Evolutionary conservation across 2,329 filamentous ascomycete genomes (phyloP).

Genomic region (Fusarium armeniacum): DNA sequence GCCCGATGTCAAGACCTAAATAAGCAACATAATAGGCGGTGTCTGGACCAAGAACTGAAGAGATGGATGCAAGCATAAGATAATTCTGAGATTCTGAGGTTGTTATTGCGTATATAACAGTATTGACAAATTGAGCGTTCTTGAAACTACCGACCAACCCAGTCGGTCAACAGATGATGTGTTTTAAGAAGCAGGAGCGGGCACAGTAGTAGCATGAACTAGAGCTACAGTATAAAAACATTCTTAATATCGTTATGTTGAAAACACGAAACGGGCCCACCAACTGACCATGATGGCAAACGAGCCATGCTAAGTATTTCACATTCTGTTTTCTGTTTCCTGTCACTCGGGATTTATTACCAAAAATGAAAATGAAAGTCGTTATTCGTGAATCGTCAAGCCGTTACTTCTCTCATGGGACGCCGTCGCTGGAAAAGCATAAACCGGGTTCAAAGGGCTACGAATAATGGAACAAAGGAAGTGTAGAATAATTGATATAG

Average conservation of each 20-base stretch:
- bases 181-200: slow-evolving; percentile 10
- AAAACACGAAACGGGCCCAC: slow-evolving; percentile 22
- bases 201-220: slow-evolving; percentile 27
- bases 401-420: slow-evolving; percentile 30
- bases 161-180: slow-evolving; percentile 26
- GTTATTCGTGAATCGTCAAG: slow-evolving; percentile 48
- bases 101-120: slow-evolving; percentile 44
- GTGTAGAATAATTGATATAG: slow-evolving; percentile 4
- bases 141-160: slow-evolving; percentile 42
- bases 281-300: slow-evolving; percentile 30
- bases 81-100: slow-evolving; percentile 47
- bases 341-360: slow-evolving; percentile 28
- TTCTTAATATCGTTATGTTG: slow-evolving; percentile 27
- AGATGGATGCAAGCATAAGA: slow-evolving; percentile 39
- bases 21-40: not conserved
- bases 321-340: slow-evolving; percentile 47
- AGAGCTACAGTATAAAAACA: slow-evolving; percentile 34
- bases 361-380: slow-evolving; percentile 39
- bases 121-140: slow-evolving; percentile 50
- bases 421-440: slow-evolving; percentile 40
- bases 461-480: slow-evolving; percentile 19
- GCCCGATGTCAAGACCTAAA: slow-evolving; percentile 94
- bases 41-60: slow-evolving; percentile 24
- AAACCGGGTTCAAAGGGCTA: slow-evolving; percentile 37
- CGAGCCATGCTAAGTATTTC: slow-evolving; percentile 40